A percentile compares a stretch with the other conserved stretches of the same genome.
These are phyloP conservation scores for Aegilops umbellulata DNA, from an alignment of 176 grass and related monocot genomes.

Conservation along the genomic window DNA sequence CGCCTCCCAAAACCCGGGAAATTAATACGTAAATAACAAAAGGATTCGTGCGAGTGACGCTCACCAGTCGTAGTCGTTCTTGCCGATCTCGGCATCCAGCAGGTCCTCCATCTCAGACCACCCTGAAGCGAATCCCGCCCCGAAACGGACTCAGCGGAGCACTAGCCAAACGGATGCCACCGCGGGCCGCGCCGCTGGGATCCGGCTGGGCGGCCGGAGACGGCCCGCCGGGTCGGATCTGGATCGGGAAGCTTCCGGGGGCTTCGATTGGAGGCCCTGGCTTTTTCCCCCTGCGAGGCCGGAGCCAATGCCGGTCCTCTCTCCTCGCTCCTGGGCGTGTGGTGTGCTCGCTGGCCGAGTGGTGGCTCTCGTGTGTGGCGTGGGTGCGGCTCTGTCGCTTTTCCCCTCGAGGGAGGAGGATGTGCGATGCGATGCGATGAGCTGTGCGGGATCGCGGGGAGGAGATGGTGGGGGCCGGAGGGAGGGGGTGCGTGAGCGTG, in stretches of 20 bases:
- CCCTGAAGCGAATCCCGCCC: neutral
- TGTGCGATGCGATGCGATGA: neutral
- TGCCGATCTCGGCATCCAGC: constrained; percentile 75
- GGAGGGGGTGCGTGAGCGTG: constrained; percentile 14
- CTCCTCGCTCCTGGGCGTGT: neutral
- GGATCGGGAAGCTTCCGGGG: neutral
- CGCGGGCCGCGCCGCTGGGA: neutral
- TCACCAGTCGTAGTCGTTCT: constrained; percentile 99
- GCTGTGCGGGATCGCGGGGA: neutral
- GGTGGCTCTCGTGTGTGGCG: neutral
- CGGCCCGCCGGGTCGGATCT: neutral
- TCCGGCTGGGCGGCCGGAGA: neutral
- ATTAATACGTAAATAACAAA: neutral
- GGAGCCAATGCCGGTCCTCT: constrained; percentile 19
- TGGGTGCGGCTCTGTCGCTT: neutral
- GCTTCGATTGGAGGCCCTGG: neutral
- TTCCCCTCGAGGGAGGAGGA: neutral
- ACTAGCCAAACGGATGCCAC: neutral
- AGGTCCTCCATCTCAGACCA: constrained; percentile 73
- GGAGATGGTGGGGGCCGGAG: neutral
- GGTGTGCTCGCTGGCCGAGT: neutral
- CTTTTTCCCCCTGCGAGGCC: neutral
- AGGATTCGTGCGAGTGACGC: neutral
- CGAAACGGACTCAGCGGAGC: neutral
- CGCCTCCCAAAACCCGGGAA: neutral